Conservation (phyloP, 1,139 yeast species). For the Debaryomyces fabryi region DNA sequence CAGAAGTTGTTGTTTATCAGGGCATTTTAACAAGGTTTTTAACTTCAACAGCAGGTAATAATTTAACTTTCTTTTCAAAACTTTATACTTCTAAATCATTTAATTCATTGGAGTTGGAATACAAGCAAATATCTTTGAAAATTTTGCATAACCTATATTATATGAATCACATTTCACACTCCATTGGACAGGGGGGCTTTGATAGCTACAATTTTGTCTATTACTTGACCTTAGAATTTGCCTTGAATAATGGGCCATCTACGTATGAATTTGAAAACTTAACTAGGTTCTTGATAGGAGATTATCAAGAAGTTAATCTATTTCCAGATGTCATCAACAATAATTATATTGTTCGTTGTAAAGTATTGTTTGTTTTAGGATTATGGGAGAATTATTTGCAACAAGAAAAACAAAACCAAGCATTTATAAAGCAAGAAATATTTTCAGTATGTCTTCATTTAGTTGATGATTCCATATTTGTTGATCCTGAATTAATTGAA, state of each 20-base stretch:
- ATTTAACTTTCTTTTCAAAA: constrained; percentile 13
- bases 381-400: constrained; percentile 61
- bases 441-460: constrained; percentile 48
- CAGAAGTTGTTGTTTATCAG: constrained; percentile 56
- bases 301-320: constrained; percentile 41
- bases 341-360: constrained; percentile 46
- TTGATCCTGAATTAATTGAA: constrained; percentile 51
- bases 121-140: constrained; percentile 35
- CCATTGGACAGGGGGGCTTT: constrained; percentile 73
- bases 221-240: constrained; percentile 51
- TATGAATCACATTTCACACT: constrained; percentile 55
- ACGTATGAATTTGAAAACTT: constrained; percentile 37
- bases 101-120: constrained; percentile 27
- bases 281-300: constrained; percentile 43
- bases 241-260: constrained; percentile 30
- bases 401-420: constrained; percentile 23
- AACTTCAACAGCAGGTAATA: constrained; percentile 7
- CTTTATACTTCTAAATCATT: constrained; percentile 12
- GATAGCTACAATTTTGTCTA: constrained; percentile 70
- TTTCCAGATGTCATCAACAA: constrained; percentile 35
- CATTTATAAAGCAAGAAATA: constrained; percentile 35
- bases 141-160: constrained; percentile 53
- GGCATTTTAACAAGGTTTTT: constrained; percentile 52
- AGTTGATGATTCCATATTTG: constrained; percentile 34
- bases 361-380: constrained; percentile 58